Evolutionary conservation across 306 rosid species (phyloP), one percentile per base, ranked within the genome.

Genomic region (Medicago ruthenica): DNA sequence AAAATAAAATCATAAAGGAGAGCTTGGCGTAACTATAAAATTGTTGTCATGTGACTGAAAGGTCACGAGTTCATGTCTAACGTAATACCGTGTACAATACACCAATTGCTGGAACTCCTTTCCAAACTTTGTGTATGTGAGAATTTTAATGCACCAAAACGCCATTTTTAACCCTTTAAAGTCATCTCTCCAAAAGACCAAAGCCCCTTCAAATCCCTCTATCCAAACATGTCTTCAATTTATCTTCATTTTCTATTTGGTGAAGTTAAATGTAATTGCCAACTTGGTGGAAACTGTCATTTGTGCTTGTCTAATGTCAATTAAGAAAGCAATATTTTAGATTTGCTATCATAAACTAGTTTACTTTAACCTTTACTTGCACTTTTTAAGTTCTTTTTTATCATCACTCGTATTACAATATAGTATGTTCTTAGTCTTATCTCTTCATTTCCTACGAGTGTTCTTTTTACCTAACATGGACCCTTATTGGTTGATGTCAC

Each of bases 401-500:
- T 48, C 1, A 5, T 75, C 22, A 66, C 60, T 50, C 20, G 3
- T 66, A 40, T 67, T 16, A 54, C 63, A 63, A 74, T 47, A 81
- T 69, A 21, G 17, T 42, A 9, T 3, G 31, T 27, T 27, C 31
- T 27, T 27, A 27, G 31, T 74, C 87, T 87, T 74, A 82, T 87
- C 88, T 64, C 73, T 70, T 55, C 31, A 60, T 11, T 63, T 47
- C 59, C 44, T 65, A 21, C 36, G 13, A 42, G 20, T 27, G 67
- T 20, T 27, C 13, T 24, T 42, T 58, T 58, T 14, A 67, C 63
- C 74, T 71, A 61, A 64, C 63, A 6, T 48, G 16, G 11, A 51
- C 42, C 17, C 81, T 80, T 58, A 13, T 73, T 60, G 31, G 65
- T 48, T 48, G 50, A 21, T 76, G 55, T 54, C 65, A 22, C 9